Percentiles rank a stretch among this genome's conserved stretches.
These are phyloP conservation scores for Fraxinus pennsylvanica DNA, from an alignment of 257 asterid species.

Conservation along the genomic window DNA sequence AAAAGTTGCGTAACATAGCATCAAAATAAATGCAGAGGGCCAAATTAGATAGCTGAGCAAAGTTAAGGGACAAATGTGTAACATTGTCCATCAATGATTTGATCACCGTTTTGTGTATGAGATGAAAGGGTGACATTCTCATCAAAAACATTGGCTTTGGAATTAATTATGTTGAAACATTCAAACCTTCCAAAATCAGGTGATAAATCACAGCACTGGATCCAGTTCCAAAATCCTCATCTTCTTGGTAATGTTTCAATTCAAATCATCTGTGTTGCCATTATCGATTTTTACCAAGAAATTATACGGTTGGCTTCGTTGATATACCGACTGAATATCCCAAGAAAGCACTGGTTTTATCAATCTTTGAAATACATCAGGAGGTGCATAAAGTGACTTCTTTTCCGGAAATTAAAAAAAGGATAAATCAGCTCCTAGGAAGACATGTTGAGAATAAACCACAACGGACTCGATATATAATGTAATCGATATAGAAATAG, in stretches of 20 bases:
- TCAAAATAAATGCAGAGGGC: not conserved
- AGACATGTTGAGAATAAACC: not conserved
- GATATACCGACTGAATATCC: constrained; percentile 86
- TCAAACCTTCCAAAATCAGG: constrained; percentile 65
- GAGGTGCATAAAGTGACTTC: constrained; percentile 64
- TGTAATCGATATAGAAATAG: not conserved
- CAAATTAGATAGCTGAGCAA: not conserved
- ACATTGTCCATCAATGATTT: not conserved
- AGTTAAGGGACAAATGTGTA: not conserved
- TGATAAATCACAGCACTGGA: constrained; percentile 49
- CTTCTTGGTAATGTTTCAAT: constrained; percentile 28
- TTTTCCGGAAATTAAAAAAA: constrained; percentile 39
- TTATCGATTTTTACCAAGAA: constrained; percentile 20
- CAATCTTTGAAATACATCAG: constrained; percentile 56
- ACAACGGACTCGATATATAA: not conserved
- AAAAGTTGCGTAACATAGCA: not conserved
- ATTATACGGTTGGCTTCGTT: constrained; percentile 56
- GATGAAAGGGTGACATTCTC: constrained; percentile 47
- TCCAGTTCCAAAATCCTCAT: constrained; percentile 36
- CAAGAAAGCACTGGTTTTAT: constrained; percentile 75
- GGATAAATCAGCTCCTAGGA: not conserved
- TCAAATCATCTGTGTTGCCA: constrained; percentile 7
- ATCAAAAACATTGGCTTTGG: constrained; percentile 56
- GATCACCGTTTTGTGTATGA: constrained; percentile 11
- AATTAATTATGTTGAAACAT: constrained; percentile 68